Percentiles rank a stretch among this genome's conserved stretches.
These are phyloP conservation scores for Globisporangium alternatum DNA, from an alignment of 352 stramenopile species.

Conservation along the genomic window DNA sequence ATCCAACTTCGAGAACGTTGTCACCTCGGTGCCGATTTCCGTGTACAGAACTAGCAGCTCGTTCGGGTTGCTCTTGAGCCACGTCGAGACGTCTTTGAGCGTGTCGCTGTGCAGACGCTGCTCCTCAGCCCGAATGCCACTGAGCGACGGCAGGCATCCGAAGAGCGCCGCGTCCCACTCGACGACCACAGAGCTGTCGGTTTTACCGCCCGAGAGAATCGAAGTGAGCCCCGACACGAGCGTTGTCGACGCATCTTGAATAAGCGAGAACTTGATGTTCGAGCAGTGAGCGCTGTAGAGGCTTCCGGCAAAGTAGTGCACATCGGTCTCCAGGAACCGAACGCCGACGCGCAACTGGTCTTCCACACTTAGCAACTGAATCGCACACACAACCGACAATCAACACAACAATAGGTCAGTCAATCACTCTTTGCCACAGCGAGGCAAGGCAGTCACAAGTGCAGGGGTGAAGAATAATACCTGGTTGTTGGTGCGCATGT, in stretches of 20 bases:
- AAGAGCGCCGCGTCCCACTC: conserved; percentile 62
- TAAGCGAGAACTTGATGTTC: conserved; percentile 46
- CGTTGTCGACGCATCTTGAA: conserved; percentile 45
- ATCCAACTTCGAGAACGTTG: conserved; percentile 38
- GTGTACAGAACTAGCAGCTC: conserved; percentile 61
- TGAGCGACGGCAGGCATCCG: conserved; percentile 76
- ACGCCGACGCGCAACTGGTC: conserved; percentile 79
- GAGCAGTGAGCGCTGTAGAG: conserved; percentile 81
- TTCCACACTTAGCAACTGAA: conserved; percentile 58
- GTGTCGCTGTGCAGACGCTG: conserved; percentile 47
- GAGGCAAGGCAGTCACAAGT: no score
- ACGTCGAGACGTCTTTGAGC: conserved; percentile 53
- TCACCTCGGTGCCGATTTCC: conserved; percentile 46
- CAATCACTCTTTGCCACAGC: not conserved
- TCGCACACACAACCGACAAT: not conserved
- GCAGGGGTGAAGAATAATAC: conserved; percentile 1
- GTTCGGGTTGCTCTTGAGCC: conserved; percentile 47
- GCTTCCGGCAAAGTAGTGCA: conserved; percentile 70
- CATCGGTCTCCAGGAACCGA: conserved; percentile 77
- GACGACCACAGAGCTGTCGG: conserved; percentile 24
- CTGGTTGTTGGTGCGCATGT: conserved; percentile 73
- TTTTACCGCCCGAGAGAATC: conserved; percentile 32
- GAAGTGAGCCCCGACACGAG: conserved; percentile 31
- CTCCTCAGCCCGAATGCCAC: conserved; percentile 70
- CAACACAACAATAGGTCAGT: not conserved